Base-by-base conservation (phyloP, 2,329 filamentous ascomycete species). In the Colletotrichum viniferum region DNA sequence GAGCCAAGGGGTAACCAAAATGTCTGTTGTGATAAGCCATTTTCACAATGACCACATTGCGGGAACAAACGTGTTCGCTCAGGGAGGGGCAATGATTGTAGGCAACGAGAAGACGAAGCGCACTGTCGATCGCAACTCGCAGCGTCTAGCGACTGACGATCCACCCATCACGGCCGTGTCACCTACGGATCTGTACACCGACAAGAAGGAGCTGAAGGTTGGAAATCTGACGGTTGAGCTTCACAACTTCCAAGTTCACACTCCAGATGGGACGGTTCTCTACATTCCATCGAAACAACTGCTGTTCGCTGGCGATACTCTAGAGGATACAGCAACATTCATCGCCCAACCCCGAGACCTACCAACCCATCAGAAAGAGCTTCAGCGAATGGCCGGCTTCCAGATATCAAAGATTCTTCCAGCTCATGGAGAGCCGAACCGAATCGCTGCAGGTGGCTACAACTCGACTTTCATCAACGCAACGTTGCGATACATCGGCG, bases 21-120 rank as follows among this genome's bases (percentile, higher is more conserved):
- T 76, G 58, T 73, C 69, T 18, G 38, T 76, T 7, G 73, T 76
- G 12, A 73, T 76, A 24, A 76, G 73, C 18, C 73, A 76, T 12
- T 76, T 76, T n/a, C 73, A 76, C 48, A 76, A 76, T 21, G 73
- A 76, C 5, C 73, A 76, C 28, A 76, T 76, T 4, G 73, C 73
- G 1, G 73, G 73, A 5, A 73, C 73, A 21, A 70, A 73, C 3
- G 64, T 76, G 5, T 73, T 76, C 6, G 43, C 73, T 14, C 73
- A 76, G 12, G 73, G 69, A 16, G 73, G 73, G 7, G 73, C 73
- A 8, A 73, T 63, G 4, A 69, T 76, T 13, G 58, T 76, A 8
- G 73, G 73, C 7, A 73, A 76, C 4, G 69, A 73, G 4, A 67
- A 24, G 21, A 76, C 73, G 21, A 69, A 70, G 24, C 43, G 48